Percentiles rank a stretch among this genome's conserved stretches.
phyloP scores from a whole-genome alignment of 1,284 basidiomycete species.

The Cryptococcus sp. region DNA sequence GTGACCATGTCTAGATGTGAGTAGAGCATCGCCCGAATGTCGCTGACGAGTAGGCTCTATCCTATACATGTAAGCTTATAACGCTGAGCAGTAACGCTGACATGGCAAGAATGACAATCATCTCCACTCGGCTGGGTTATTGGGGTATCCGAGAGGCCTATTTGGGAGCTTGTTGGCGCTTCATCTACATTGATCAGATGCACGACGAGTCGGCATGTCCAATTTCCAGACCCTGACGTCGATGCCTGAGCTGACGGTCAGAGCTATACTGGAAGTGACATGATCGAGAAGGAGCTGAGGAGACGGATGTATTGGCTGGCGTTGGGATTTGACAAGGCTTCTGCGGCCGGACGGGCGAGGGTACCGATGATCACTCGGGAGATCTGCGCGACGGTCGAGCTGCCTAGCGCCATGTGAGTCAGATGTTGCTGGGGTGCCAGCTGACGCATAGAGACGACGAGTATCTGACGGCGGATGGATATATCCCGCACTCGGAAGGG shows the following conservation, averaged over 20 bases:
- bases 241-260: not conserved
- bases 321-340: conserved; percentile 1
- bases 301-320: conserved; percentile 3
- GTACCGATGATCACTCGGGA: not conserved
- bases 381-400: not conserved
- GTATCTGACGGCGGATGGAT: not conserved
- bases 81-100: not conserved
- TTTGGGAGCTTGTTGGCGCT: not conserved
- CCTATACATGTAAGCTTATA: not conserved
- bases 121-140: not conserved
- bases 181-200: not conserved
- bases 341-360: not conserved
- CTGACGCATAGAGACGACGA: conserved; percentile 1
- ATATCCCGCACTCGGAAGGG: not conserved
- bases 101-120: not conserved
- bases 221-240: not conserved
- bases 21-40: not conserved
- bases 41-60: not conserved
- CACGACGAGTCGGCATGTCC: not conserved
- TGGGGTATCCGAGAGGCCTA: not conserved
- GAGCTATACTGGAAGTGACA: not conserved
- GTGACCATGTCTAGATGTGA: not conserved
- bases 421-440: not conserved
- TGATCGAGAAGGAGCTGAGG: not conserved
- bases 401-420: not conserved